Percentiles rank a stretch among this genome's conserved stretches.
Evolutionary conservation across 345 rosid species (phyloP).

Genomic region (Dipteronia sinensis): DNA sequence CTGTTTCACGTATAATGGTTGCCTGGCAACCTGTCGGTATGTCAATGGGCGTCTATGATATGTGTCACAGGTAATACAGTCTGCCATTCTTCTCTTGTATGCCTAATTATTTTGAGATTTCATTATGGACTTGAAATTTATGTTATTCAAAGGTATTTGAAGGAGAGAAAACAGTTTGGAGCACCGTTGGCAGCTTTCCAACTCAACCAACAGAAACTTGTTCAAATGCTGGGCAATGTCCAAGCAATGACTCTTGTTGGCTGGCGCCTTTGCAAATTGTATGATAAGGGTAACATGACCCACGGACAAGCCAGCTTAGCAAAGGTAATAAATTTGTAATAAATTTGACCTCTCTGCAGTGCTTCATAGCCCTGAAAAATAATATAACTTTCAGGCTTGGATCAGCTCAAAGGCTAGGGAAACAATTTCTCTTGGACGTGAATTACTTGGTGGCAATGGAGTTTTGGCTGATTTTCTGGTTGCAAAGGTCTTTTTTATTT

Average conservation of each 20-base stretch:
- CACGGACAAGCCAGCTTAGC: slow-evolving; percentile 96
- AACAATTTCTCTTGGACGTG: slow-evolving; percentile 56
- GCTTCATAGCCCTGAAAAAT: background rate
- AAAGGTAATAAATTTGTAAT: slow-evolving; percentile 54
- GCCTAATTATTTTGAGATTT: background rate
- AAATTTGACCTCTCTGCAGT: background rate
- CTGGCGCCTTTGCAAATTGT: slow-evolving; percentile 94
- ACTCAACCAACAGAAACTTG: slow-evolving; percentile 90
- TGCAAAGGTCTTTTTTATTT: slow-evolving; percentile 11
- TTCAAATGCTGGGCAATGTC: slow-evolving; percentile 78
- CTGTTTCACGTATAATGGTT: slow-evolving; percentile 92
- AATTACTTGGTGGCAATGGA: too few relatives aligned
- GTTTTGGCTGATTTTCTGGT: too few relatives aligned
- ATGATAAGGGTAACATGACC: slow-evolving; percentile 84
- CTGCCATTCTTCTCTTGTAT: too few relatives aligned
- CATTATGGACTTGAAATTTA: slow-evolving; percentile 13
- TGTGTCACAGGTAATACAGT: slow-evolving; percentile 79
- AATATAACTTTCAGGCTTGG: slow-evolving; percentile 63
- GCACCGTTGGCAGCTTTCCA: slow-evolving; percentile 96
- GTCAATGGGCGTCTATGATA: slow-evolving; percentile 93
- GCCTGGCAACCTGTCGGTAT: slow-evolving; percentile 96
- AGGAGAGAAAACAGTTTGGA: slow-evolving; percentile 97
- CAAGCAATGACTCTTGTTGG: slow-evolving; percentile 94
- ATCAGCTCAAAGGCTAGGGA: slow-evolving; percentile 76
- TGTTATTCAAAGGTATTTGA: slow-evolving; percentile 58